Evolutionary conservation across 768 basidiomycete species (phyloP), one percentile per base, ranked within the genome.

Genomic region (Rhodotorula diobovata): DNA sequence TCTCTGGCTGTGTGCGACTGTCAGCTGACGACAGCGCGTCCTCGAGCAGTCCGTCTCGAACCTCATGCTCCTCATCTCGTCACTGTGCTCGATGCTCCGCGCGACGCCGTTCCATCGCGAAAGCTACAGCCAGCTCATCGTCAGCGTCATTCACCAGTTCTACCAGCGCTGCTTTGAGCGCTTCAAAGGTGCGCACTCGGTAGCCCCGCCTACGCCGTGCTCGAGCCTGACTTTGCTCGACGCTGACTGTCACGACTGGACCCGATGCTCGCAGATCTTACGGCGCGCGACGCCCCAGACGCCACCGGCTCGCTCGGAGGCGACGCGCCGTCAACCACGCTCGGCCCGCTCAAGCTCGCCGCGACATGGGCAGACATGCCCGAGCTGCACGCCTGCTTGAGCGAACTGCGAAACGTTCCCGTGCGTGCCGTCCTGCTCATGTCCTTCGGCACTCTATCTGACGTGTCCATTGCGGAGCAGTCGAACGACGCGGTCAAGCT

Each of bases 41-140:
- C 34, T 68, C 64, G n/a, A 51, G 20, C 72, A 94, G 91, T 90
- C 90, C 32, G 87, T 86, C 77, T 90, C 88, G 9, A 87, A 91
- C 73, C 82, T 96, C 34, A 89, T 93, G 84, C 89, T 91, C 1
- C 82, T 98, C 55, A 89, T 95, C 77, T 94, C 94, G 76, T 94
- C 91, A 1, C 82, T 98, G 11, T 95, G 93, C 76, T 85, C 87
- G 15, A 95, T 97, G 92, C 86, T 96, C 30, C 85, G 87, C 67
- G 88, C 87, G 11, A 93, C 91, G 28, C 93, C 94, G 0, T 98
- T 98, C 81, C 95, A 97, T 78, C 85, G 89, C 70, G 95, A 98
- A 80, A 93, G 89, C 78, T 96, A 97, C 79, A 88, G 91, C 28
- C 86, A 92, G n/a, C 83, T 98, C 41, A 94, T 98, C 67, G 85